A percentile compares a stretch with the other conserved stretches of the same genome.
Evolutionary conservation across 192 early-diverging fungal species (phyloP).

Genomic region (Funneliformis mosseae): DNA sequence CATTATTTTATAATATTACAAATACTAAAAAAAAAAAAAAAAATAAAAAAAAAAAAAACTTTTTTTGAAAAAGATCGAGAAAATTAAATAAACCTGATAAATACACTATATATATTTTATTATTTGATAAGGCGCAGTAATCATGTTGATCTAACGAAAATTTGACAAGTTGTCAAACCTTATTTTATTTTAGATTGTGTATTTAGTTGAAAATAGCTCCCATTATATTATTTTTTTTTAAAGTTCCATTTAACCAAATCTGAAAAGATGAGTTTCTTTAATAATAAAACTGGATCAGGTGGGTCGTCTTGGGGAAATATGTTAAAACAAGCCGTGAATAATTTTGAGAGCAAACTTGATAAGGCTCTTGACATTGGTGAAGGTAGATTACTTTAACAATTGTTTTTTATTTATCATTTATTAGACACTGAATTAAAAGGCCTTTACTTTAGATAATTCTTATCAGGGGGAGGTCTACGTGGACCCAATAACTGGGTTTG

Average conservation of each 20-base stretch:
- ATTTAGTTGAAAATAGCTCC: no score
- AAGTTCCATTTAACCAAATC: not conserved
- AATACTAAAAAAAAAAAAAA: no score
- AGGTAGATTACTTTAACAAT: constrained; percentile 17
- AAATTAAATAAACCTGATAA: no score
- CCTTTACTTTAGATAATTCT: not conserved
- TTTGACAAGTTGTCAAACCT: no score
- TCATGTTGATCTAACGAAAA: no score
- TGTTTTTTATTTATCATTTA: not conserved
- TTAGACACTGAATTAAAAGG: not conserved
- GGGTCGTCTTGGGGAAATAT: constrained; percentile 54
- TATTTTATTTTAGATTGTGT: no score
- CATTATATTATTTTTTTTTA: no score
- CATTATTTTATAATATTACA: no score
- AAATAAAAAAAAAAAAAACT: no score
- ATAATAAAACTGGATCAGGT: constrained; percentile 11
- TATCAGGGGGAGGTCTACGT: constrained; percentile 24
- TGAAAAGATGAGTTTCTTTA: constrained; percentile 22
- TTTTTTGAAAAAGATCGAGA: no score
- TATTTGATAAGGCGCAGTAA: no score
- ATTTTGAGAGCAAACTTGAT: constrained; percentile 74
- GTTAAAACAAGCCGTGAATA: constrained; percentile 70
- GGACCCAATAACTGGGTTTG: constrained; percentile 18
- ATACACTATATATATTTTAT: no score
- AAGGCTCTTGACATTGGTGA: constrained; percentile 59